Evolutionary conservation across 106 monocot species (phyloP), one percentile per base, ranked within the genome.

Genomic region (Ottelia alismoides): DNA sequence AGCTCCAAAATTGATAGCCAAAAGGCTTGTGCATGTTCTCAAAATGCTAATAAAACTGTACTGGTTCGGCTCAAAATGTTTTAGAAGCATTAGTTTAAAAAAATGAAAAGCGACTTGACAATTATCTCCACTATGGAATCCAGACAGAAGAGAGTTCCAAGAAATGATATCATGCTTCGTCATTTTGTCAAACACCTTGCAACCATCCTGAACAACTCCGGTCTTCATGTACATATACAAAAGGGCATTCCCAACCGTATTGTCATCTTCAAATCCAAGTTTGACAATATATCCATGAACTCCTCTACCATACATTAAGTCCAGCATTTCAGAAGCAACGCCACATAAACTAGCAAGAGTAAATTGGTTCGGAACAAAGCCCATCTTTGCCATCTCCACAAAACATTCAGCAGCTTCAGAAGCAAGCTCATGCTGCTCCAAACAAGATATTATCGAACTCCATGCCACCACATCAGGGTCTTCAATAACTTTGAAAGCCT

Each of bases 141-240:
- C 70, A 45, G 74, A 74, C 30, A 80, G 31, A 44, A 80, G 67
- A 18, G 49, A 40, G 62, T 80, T 80, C 79, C 79, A 80, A 25
- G 79, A 80, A 29, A 78, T 31, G 10, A 30, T 67, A 51, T 75
- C 74, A 26, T 12, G 58, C 12, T 51, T 45, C 24, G 0, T 25
- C 61, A 71, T 61, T 28, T 25, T 11, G 40, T 65, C 28, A 46
- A 73, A 70, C 28, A 58, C 60, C 35, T 31, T 53, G 31, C 21
- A 52, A n/a, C 69, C 72, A 47, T 81, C 81, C 45, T 57, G 29
- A 52, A 61, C 45, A 29, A 49, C 63, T 12, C 67, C 72, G 49
- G 23, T 49, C 22, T 62, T 70, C 55, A 66, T 71, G 45, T 76
- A 66, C 70, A 66, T 70, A 28, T 45, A 24, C 17, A 70, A 11